Conservation (phyloP, 805 yeast genomes). For the Nakazawaea sp. region DNA sequence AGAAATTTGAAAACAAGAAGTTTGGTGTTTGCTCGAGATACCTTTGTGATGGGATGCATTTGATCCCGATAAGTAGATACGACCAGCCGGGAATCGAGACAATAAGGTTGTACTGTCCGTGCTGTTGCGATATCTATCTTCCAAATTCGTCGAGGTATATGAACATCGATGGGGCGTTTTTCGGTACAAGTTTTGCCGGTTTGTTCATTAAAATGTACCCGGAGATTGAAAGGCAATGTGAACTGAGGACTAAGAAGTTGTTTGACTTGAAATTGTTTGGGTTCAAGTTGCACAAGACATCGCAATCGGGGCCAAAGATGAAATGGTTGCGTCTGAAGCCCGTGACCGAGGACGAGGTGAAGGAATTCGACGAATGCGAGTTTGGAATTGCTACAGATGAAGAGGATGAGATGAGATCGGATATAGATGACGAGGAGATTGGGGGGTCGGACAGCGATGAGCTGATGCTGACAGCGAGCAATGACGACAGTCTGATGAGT, state of each 20-base stretch:
- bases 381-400: constrained; percentile 43
- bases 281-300: constrained; percentile 67
- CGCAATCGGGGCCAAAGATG: constrained; percentile 90
- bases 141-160: constrained; percentile 84
- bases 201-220: constrained; percentile 85
- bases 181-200: constrained; percentile 95
- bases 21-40: constrained; percentile 92
- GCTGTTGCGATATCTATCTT: constrained; percentile 85
- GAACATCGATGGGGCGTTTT: constrained; percentile 92
- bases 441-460: constrained; percentile 8
- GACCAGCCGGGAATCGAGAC: constrained; percentile 91
- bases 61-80: constrained; percentile 86
- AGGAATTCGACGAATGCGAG: constrained; percentile 61
- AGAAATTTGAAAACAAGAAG: constrained; percentile 80
- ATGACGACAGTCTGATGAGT: constrained; percentile 11
- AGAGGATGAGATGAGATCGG: constrained; percentile 21
- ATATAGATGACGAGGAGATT: constrained; percentile 9
- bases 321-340: constrained; percentile 87
- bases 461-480: constrained; percentile 9
- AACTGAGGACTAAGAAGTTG: constrained; percentile 47
- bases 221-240: constrained; percentile 77
- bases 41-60: constrained; percentile 81
- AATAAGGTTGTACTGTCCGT: constrained; percentile 88
- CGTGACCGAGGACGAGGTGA: constrained; percentile 47
- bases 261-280: constrained; percentile 82